phyloP scores from a whole-genome alignment of 2,329 filamentous ascomycete species.

The Aspergillus fijiensis region DNA sequence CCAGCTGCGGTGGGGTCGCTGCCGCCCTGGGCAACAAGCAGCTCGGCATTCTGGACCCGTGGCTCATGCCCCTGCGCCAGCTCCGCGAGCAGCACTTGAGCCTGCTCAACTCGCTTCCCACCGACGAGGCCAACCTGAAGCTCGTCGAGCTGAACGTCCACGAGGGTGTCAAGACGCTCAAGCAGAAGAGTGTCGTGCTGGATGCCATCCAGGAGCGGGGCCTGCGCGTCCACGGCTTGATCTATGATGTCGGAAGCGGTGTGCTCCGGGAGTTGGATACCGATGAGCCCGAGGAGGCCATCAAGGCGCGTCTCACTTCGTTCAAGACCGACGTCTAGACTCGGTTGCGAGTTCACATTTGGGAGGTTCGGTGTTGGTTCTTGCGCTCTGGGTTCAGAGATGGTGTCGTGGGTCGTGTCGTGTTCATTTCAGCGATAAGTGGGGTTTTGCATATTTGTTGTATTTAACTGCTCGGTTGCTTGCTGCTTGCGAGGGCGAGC shows the following conservation, averaged over 20 bases:
- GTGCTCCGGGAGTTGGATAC: constrained; percentile 34
- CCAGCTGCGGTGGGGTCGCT: constrained; percentile 65
- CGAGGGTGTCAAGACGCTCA: constrained; percentile 52
- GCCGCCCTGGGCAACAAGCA: constrained; percentile 65
- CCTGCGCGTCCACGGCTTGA: constrained; percentile 69
- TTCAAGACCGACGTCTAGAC: background rate
- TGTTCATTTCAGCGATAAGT: background rate
- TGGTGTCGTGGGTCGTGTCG: background rate
- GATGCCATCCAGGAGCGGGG: constrained; percentile 69
- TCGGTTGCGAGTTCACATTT: background rate
- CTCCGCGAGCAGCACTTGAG: constrained; percentile 70
- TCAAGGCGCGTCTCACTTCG: background rate
- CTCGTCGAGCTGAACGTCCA: constrained; percentile 33
- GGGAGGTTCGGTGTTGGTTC: background rate
- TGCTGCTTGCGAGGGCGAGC: background rate
- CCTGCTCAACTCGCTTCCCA: constrained; percentile 56
- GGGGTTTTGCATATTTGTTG: background rate
- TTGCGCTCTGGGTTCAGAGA: background rate
- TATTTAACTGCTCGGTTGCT: background rate
- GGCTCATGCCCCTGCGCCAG: constrained; percentile 68
- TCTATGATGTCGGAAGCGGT: constrained; percentile 66
- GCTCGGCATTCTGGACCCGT: constrained; percentile 69
- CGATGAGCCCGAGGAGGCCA: constrained; percentile 15
- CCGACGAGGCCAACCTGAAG: constrained; percentile 22
- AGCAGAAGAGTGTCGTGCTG: constrained; percentile 66